Evolutionary conservation across 2,329 filamentous ascomycete species (phyloP).

Genomic region (Biscogniauxia sp.): DNA sequence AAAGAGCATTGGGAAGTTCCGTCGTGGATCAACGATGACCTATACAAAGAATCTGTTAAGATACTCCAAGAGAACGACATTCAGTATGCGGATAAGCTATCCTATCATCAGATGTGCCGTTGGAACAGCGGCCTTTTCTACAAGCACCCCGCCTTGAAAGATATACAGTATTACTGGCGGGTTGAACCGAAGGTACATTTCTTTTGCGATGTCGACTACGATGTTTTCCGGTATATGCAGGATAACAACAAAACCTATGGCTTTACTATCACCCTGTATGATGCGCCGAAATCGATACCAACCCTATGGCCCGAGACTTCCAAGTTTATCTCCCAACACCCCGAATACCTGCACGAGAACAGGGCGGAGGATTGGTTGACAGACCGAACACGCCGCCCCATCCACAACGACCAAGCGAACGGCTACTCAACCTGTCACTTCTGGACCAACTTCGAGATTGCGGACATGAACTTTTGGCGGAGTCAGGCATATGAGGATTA

Average conservation of each 20-base stretch:
- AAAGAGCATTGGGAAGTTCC: slow-evolving; percentile 92
- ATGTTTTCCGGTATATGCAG: slow-evolving; percentile 96
- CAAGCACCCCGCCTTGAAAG: slow-evolving; percentile 81
- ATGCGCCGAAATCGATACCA: slow-evolving; percentile 81
- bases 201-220: slow-evolving; percentile 98
- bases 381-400: slow-evolving; percentile 72
- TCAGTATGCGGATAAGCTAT: slow-evolving; percentile 84
- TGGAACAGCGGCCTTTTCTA: slow-evolving; percentile 99
- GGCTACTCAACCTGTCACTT: slow-evolving; percentile 99
- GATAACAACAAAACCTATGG: slow-evolving; percentile 99
- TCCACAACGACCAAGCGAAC: slow-evolving; percentile 76
- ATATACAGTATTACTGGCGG: slow-evolving; percentile 94
- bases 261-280: slow-evolving; percentile 97
- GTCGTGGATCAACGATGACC: slow-evolving; percentile 84
- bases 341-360: slow-evolving; percentile 75
- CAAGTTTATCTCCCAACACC: slow-evolving; percentile 84
- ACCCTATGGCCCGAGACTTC: slow-evolving; percentile 93
- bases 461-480: slow-evolving; percentile 88
- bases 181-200: slow-evolving; percentile 98
- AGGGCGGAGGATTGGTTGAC: slow-evolving; percentile 87
- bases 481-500: slow-evolving; percentile 90
- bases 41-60: slow-evolving; percentile 81
- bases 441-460: slow-evolving; percentile 99
- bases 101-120: slow-evolving; percentile 98
- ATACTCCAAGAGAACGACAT: slow-evolving; percentile 81